phyloP scores from a whole-genome alignment of 805 yeast genomes.

The Komagataella mondaviorum region DNA sequence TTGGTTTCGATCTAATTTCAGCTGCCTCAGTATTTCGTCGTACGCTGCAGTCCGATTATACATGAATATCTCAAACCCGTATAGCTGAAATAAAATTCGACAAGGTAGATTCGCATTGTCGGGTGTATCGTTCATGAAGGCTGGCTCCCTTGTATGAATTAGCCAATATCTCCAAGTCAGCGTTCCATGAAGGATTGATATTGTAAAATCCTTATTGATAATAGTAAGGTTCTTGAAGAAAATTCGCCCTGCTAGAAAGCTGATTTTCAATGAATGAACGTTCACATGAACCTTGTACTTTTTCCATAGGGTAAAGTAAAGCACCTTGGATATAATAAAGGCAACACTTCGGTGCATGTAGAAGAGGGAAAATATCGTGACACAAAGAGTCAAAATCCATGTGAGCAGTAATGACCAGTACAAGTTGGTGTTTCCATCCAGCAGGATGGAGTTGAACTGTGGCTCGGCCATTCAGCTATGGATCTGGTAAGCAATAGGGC shows the following conservation, averaged over 20 bases:
- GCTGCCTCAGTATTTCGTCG: constrained; percentile 35
- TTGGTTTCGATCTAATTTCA: constrained; percentile 1
- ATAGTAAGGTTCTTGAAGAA: constrained; percentile 65
- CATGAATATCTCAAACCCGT: constrained; percentile 73
- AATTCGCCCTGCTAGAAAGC: constrained; percentile 73
- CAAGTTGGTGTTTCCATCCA: constrained; percentile 7
- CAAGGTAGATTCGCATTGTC: constrained; percentile 36
- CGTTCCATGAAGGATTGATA: constrained; percentile 57
- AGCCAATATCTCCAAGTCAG: constrained; percentile 93
- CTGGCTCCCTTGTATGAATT: constrained; percentile 19
- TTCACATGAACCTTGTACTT: constrained; percentile 41
- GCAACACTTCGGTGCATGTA: constrained; percentile 69
- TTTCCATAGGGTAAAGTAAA: constrained; percentile 53
- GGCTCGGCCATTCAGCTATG: background rate
- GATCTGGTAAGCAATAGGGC: background rate
- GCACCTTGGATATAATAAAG: constrained; percentile 31
- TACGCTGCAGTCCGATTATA: constrained; percentile 75
- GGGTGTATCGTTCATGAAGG: constrained; percentile 6
- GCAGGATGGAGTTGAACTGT: background rate
- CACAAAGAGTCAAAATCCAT: constrained; percentile 59
- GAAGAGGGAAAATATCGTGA: constrained; percentile 54
- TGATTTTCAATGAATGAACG: constrained; percentile 62
- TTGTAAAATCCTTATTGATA: constrained; percentile 60
- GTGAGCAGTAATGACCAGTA: constrained; percentile 73
- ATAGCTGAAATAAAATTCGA: constrained; percentile 41